phyloP scores from a whole-genome alignment of 2,329 filamentous ascomycete genomes.

The Paracorniculantispora psalliotae region DNA sequence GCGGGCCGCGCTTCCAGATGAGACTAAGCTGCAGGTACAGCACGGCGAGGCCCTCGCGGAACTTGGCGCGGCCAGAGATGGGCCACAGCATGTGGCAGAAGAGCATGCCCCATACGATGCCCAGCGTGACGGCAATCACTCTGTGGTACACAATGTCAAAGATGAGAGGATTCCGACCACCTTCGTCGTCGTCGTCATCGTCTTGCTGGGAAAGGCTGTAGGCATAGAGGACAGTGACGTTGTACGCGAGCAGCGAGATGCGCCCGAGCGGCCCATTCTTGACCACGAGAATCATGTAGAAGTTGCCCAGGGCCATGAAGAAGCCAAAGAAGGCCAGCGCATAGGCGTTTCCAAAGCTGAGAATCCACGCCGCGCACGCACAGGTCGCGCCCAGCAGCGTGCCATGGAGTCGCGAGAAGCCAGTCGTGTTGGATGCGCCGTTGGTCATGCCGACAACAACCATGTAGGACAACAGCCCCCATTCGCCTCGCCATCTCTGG shows the following conservation, averaged over 20 bases:
- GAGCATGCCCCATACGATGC: slow-evolving; percentile 88
- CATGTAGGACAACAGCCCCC: slow-evolving; percentile 96
- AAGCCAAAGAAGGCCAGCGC: slow-evolving; percentile 77
- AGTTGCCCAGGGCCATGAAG: slow-evolving; percentile 74
- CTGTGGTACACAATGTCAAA: slow-evolving; percentile 83
- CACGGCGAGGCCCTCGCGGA: slow-evolving; percentile 84
- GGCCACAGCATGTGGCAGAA: slow-evolving; percentile 90
- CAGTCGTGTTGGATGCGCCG: slow-evolving; percentile 90
- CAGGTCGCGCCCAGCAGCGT: slow-evolving; percentile 75
- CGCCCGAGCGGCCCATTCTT: slow-evolving; percentile 86
- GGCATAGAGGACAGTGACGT: slow-evolving; percentile 88
- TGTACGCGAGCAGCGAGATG: slow-evolving; percentile 94
- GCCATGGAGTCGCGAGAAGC: slow-evolving; percentile 77
- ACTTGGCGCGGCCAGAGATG: slow-evolving; percentile 80
- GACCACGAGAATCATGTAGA: slow-evolving; percentile 81
- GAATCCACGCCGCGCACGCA: slow-evolving; percentile 72
- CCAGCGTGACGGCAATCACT: slow-evolving; percentile 77
- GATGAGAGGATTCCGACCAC: slow-evolving; percentile 77
- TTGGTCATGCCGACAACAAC: slow-evolving; percentile 97
- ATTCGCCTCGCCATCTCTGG: slow-evolving; percentile 87
- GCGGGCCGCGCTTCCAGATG: slow-evolving; percentile 90
- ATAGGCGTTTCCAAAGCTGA: slow-evolving; percentile 67
- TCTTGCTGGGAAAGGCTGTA: slow-evolving; percentile 82
- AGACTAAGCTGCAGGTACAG: slow-evolving; percentile 92
- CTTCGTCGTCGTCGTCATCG: slow-evolving; percentile 79